Conservation (phyloP, 1,284 basidiomycete genomes). For the Cryptococcus sp. region DNA sequence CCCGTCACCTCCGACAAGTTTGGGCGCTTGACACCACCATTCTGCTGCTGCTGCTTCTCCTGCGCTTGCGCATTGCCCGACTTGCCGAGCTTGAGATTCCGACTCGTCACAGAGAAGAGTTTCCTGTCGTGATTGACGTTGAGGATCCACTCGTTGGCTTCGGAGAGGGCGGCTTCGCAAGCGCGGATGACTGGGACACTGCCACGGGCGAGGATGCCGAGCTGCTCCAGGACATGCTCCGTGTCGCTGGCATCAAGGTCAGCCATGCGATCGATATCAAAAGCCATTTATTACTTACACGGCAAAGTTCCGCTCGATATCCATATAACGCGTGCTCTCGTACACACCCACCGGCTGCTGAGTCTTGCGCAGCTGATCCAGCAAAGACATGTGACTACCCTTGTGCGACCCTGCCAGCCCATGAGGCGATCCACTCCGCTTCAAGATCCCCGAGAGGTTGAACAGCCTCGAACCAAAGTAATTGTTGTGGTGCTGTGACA, state of each 20-base stretch:
- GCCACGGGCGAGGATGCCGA: slow-evolving; percentile 59
- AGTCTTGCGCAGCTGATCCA: slow-evolving; percentile 40
- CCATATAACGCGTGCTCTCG: slow-evolving; percentile 71
- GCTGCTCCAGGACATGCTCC: slow-evolving; percentile 56
- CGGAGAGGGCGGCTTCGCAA: slow-evolving; percentile 30
- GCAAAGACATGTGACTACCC: slow-evolving; percentile 35
- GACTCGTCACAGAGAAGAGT: slow-evolving; percentile 5
- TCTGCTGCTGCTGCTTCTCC: not conserved
- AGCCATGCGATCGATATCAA: not conserved
- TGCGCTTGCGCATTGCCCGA: not conserved
- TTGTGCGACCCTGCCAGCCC: slow-evolving; percentile 15
- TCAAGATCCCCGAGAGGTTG: slow-evolving; percentile 16
- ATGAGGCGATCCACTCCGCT: slow-evolving; percentile 19
- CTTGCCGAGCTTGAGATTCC: not conserved
- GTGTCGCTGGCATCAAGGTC: slow-evolving; percentile 43
- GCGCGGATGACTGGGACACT: slow-evolving; percentile 55
- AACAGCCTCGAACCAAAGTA: slow-evolving; percentile 12
- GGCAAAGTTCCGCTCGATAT: slow-evolving; percentile 61
- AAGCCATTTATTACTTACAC: slow-evolving; percentile 25
- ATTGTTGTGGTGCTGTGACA: slow-evolving; percentile 4
- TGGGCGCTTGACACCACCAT: not conserved
- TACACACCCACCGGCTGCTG: slow-evolving; percentile 73
- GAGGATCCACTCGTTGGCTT: slow-evolving; percentile 34
- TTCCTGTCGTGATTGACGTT: slow-evolving; percentile 22
- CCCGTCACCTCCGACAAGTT: slow-evolving; percentile 9